phyloP scores from a whole-genome alignment of 2,329 filamentous ascomycete species.

The Claviceps humidiphila region DNA sequence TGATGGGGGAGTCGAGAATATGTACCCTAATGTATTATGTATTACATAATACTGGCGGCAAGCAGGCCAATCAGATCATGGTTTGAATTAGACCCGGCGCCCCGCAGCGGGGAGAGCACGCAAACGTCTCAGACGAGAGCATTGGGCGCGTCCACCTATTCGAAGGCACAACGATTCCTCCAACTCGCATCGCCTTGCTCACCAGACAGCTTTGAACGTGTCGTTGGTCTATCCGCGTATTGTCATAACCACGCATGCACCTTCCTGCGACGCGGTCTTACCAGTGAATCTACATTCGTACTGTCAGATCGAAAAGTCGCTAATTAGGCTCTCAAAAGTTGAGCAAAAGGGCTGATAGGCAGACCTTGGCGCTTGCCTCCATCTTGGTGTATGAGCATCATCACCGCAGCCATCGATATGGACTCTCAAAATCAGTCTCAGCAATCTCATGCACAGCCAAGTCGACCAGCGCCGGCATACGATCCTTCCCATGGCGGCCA shows the following conservation, averaged over 20 bases:
- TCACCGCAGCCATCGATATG: constrained; percentile 15
- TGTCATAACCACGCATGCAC: neutral
- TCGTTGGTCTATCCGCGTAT: neutral
- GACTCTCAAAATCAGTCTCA: constrained; percentile 32
- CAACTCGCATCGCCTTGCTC: neutral
- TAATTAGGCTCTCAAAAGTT: neutral
- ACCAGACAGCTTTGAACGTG: neutral
- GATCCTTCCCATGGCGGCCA: constrained; percentile 63
- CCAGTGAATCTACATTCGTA: neutral
- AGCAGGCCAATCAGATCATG: neutral
- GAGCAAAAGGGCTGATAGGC: neutral
- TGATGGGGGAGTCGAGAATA: neutral
- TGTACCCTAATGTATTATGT: too few species aligned
- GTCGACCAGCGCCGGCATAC: constrained; percentile 52
- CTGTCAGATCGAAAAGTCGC: neutral
- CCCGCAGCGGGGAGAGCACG: too few species aligned
- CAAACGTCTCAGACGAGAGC: neutral
- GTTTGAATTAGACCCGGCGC: too few species aligned
- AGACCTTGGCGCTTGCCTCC: neutral
- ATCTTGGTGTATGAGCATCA: neutral
- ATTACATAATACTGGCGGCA: neutral
- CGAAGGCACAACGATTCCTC: neutral
- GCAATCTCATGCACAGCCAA: constrained; percentile 42
- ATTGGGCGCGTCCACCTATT: neutral
- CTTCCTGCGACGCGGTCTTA: neutral